Conservation (phyloP, 164 flowering plant genomes). For the Annona squamosa region DNA sequence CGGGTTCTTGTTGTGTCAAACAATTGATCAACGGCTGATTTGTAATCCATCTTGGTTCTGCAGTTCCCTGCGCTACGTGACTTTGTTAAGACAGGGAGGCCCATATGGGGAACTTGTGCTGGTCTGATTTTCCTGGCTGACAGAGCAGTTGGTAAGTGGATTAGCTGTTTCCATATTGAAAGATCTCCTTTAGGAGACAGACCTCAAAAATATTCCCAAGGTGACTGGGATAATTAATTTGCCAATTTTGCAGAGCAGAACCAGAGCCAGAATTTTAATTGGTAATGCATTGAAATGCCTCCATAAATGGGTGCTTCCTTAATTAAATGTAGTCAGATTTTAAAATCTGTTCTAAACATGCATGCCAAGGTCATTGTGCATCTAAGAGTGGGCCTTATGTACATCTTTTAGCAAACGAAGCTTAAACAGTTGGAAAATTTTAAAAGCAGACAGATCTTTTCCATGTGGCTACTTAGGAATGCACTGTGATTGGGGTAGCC, state of each 20-base stretch:
- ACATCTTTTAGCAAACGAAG: neutral
- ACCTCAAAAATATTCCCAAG: too few species aligned
- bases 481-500: neutral
- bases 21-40: neutral
- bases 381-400: neutral
- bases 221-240: too few species aligned
- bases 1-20: neutral
- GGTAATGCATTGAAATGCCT: too few species aligned
- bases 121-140: constrained; percentile 91
- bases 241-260: too few species aligned
- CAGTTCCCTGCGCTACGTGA: constrained; percentile 93
- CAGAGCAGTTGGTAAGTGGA: constrained; percentile 58
- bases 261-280: too few species aligned
- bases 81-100: constrained; percentile 85
- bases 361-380: neutral
- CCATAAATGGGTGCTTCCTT: too few species aligned
- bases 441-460: too few species aligned
- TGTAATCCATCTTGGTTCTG: constrained; percentile 1
- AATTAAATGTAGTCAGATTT: too few species aligned
- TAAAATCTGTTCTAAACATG: neutral
- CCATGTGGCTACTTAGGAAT: neutral
- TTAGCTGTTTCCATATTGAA: neutral
- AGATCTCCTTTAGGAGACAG: too few species aligned
- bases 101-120: constrained; percentile 99
- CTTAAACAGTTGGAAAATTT: neutral